Percentiles rank a stretch among this genome's conserved stretches.
These are phyloP conservation scores for Venturia asperata DNA, from an alignment of 2,329 filamentous ascomycete genomes.

Conservation along the genomic window DNA sequence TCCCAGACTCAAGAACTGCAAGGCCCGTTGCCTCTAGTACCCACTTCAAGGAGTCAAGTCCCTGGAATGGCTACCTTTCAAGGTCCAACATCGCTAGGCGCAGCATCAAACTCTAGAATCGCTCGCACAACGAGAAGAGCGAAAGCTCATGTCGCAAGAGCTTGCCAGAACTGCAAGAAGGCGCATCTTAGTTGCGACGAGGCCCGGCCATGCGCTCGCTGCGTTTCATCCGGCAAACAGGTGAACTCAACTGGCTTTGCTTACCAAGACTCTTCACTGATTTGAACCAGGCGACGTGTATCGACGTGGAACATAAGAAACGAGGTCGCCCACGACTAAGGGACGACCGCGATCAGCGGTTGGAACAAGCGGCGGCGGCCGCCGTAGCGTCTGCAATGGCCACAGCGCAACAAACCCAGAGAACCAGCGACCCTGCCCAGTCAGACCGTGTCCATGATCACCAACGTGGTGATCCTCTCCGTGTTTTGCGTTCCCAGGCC, in stretches of 20 bases:
- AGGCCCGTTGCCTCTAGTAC: background rate
- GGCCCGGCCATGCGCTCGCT: slow-evolving; percentile 71
- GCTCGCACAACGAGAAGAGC: slow-evolving; percentile 36
- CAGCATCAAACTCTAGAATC: background rate
- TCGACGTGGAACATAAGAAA: slow-evolving; percentile 83
- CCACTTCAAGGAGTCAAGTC: slow-evolving; percentile 7
- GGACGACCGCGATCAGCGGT: slow-evolving; percentile 44
- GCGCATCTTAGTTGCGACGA: slow-evolving; percentile 64
- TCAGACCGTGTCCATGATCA: slow-evolving; percentile 1
- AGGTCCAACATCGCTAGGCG: slow-evolving; percentile 18
- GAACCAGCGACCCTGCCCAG: background rate
- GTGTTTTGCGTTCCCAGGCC: slow-evolving; percentile 15
- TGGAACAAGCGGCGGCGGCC: slow-evolving; percentile 17
- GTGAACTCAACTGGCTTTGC: slow-evolving; percentile 30
- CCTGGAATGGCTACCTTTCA: slow-evolving; percentile 11
- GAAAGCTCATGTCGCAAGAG: slow-evolving; percentile 76
- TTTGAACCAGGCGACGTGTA: slow-evolving; percentile 59
- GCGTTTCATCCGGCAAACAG: slow-evolving; percentile 67
- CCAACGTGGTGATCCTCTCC: slow-evolving; percentile 15
- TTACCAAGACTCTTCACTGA: slow-evolving; percentile 2
- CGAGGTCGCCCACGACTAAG: slow-evolving; percentile 69
- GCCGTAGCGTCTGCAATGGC: slow-evolving; percentile 8
- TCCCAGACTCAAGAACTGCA: background rate
- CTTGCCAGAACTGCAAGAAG: slow-evolving; percentile 78
- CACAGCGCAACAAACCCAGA: slow-evolving; percentile 8